Conservation (phyloP, 2,329 filamentous ascomycete genomes). For the Xylaria sp. region DNA sequence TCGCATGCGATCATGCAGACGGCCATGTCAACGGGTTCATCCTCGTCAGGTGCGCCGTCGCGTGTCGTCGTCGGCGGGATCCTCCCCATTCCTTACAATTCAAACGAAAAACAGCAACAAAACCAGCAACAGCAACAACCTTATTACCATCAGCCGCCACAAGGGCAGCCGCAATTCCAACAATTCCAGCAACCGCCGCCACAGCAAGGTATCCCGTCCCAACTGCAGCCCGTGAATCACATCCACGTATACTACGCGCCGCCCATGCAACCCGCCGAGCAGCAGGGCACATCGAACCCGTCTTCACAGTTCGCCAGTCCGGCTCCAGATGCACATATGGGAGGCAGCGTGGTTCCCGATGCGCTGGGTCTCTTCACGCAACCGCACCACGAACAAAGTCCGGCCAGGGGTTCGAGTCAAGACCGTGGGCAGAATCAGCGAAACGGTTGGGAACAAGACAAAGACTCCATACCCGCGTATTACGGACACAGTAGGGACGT, state of each 20-base stretch:
- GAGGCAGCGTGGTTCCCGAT: conserved; percentile 3
- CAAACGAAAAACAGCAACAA: conserved; percentile 13
- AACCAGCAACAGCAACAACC: conserved; percentile 3
- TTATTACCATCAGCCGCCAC: conserved; percentile 14
- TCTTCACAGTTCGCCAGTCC: conserved; percentile 2
- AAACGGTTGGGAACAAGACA: not conserved
- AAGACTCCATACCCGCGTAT: conserved; percentile 8
- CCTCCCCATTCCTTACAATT: conserved; percentile 11
- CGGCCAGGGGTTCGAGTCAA: not conserved
- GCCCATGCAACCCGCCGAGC: conserved; percentile 5
- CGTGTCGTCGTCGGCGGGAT: conserved; percentile 14
- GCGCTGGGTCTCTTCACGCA: conserved; percentile 24
- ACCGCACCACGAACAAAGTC: not conserved
- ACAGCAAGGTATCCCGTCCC: conserved; percentile 1
- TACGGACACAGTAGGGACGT: conserved; percentile 20
- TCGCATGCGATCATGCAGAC: conserved; percentile 24
- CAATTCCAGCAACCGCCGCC: not conserved
- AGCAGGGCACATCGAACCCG: not conserved
- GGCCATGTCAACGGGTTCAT: conserved; percentile 23
- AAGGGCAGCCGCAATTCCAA: conserved; percentile 17
- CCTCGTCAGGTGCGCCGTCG: conserved; percentile 1
- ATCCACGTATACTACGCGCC: conserved; percentile 37
- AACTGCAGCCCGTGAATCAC: conserved; percentile 34
- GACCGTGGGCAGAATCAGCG: not conserved
- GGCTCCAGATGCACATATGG: not conserved